Percentiles rank a stretch among this genome's conserved stretches.
These are phyloP conservation scores for Didymosphaeria variabile DNA, from an alignment of 2,329 filamentous ascomycete species.

Conservation along the genomic window DNA sequence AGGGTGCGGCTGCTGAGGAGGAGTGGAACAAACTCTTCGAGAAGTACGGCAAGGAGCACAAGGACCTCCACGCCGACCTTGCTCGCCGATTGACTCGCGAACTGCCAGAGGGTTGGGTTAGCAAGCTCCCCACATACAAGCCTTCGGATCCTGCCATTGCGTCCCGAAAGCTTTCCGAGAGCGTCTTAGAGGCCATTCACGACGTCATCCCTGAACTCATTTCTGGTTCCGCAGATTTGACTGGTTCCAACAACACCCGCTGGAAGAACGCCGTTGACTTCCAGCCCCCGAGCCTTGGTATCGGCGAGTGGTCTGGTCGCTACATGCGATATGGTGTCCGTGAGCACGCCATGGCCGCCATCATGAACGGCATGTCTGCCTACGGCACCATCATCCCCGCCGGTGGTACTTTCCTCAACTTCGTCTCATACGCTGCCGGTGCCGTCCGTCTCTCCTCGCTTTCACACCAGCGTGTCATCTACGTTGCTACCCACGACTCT, in stretches of 20 bases:
- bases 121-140: conserved; percentile 89
- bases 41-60: conserved; percentile 83
- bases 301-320: conserved; percentile 89
- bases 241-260: conserved; percentile 97
- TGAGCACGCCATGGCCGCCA: conserved; percentile 90
- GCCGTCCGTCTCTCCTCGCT: conserved; percentile 93
- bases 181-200: conserved; percentile 88
- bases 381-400: conserved; percentile 96
- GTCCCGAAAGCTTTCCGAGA: conserved; percentile 96
- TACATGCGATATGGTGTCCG: conserved; percentile 94
- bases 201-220: conserved; percentile 85
- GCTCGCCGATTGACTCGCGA: conserved; percentile 80
- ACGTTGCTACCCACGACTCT: conserved; percentile 97
- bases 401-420: conserved; percentile 98
- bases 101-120: conserved; percentile 96
- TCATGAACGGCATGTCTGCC: conserved; percentile 93
- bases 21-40: conserved; percentile 95
- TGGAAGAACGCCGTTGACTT: conserved; percentile 98
- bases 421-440: conserved; percentile 96
- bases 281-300: conserved; percentile 85
- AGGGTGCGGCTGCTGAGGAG: conserved; percentile 87
- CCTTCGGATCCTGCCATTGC: conserved; percentile 84
- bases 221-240: conserved; percentile 96
- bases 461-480: conserved; percentile 89
- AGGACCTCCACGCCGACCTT: conserved; percentile 82